phyloP scores from a whole-genome alignment of 2,329 filamentous ascomycete genomes.

The Pseudopithomyces chartarum region DNA sequence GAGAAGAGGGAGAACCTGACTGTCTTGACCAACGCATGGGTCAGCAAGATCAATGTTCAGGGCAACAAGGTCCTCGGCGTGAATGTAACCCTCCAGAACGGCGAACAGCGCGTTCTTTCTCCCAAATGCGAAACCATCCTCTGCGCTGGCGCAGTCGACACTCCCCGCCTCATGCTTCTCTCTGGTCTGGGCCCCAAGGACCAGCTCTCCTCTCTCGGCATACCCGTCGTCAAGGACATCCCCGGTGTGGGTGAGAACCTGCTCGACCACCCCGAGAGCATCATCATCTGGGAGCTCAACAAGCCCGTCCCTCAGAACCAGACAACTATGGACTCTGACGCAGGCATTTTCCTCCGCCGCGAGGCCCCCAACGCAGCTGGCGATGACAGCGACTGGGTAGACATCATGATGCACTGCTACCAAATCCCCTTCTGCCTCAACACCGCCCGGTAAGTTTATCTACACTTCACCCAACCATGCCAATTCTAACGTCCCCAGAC shows the following conservation, averaged over 20 bases:
- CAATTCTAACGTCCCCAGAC: conserved; percentile 33
- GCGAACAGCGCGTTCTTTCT: conserved; percentile 59
- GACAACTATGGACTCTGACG: conserved; percentile 91
- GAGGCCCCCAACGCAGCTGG: conserved; percentile 71
- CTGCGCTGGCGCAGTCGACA: conserved; percentile 80
- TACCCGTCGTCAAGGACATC: conserved; percentile 63
- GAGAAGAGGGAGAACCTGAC: conserved; percentile 85
- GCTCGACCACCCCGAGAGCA: conserved; percentile 68
- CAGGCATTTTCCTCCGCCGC: conserved; percentile 84
- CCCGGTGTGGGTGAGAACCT: conserved; percentile 69
- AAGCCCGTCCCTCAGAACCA: conserved; percentile 76
- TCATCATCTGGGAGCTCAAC: conserved; percentile 80
- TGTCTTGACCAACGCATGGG: conserved; percentile 85
- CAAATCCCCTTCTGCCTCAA: conserved; percentile 92
- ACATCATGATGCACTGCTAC: conserved; percentile 97
- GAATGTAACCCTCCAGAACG: conserved; percentile 68
- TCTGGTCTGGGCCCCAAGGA: conserved; percentile 56
- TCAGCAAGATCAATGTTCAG: conserved; percentile 76
- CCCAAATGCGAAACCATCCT: conserved; percentile 79
- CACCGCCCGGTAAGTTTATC: conserved; percentile 63
- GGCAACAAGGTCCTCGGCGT: conserved; percentile 75
- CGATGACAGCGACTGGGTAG: conserved; percentile 74
- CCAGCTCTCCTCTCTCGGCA: conserved; percentile 52
- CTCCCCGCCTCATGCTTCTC: conserved; percentile 67
- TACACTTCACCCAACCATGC: neutral